These are phyloP conservation scores for Hygrophorus pudorinus DNA, from an alignment of 768 basidiomycete genomes.

Conservation along the genomic window DNA sequence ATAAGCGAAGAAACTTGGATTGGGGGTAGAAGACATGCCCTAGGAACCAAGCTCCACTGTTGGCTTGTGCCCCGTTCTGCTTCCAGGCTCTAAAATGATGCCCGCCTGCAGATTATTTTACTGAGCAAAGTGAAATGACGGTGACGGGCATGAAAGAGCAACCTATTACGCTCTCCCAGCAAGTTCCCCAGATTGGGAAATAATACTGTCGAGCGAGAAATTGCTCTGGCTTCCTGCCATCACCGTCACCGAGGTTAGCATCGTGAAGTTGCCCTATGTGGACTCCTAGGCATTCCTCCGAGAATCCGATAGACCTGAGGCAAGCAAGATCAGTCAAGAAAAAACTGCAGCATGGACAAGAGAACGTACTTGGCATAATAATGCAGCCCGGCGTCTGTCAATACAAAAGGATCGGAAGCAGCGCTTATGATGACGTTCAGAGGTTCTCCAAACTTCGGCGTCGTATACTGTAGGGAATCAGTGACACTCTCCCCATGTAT, in stretches of 20 bases:
- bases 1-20: not conserved
- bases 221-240: constrained; percentile 56
- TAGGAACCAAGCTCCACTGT: constrained; percentile 79
- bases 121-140: not conserved
- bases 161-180: constrained; percentile 80
- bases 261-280: constrained; percentile 67
- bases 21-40: constrained; percentile 36
- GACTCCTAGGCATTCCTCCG: constrained; percentile 72
- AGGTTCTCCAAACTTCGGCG: constrained; percentile 62
- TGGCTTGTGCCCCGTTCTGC: constrained; percentile 67
- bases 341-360: not conserved
- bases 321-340: not conserved
- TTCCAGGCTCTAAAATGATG: constrained; percentile 87
- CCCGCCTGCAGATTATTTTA: constrained; percentile 39
- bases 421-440: constrained; percentile 78
- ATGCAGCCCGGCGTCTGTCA: constrained; percentile 64
- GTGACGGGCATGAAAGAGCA: constrained; percentile 5
- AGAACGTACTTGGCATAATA: constrained; percentile 52
- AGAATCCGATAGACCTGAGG: constrained; percentile 67
- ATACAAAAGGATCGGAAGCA: constrained; percentile 67
- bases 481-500: constrained; percentile 1
- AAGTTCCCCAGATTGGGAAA: constrained; percentile 71
- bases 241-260: constrained; percentile 79
- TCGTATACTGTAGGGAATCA: constrained; percentile 43
- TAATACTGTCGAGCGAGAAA: constrained; percentile 73